Evolutionary conservation across 2,329 filamentous ascomycete genomes (phyloP).

Genomic region (Penicillium palitans): DNA sequence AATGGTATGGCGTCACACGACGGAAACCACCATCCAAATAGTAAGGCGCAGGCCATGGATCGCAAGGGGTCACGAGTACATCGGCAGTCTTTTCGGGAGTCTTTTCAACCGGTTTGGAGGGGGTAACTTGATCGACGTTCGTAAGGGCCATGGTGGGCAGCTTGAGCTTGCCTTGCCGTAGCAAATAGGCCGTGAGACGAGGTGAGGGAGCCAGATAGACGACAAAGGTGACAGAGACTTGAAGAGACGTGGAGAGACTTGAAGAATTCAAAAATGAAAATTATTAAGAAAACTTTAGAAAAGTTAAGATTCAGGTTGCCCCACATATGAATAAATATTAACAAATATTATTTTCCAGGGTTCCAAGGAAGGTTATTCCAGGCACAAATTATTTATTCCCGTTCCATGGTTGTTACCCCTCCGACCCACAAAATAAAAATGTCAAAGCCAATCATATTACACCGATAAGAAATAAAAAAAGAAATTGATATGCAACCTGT

Average conservation of each 20-base stretch:
- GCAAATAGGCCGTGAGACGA: conserved; percentile 43
- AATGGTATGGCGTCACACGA: conserved; percentile 51
- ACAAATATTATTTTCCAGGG: neutral
- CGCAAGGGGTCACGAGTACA: conserved; percentile 36
- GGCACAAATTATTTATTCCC: neutral
- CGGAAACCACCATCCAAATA: conserved; percentile 75
- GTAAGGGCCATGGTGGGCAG: conserved; percentile 42
- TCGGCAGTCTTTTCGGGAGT: conserved; percentile 31
- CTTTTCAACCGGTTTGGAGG: conserved; percentile 28
- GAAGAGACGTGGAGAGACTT: neutral
- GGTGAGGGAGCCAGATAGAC: conserved; percentile 39
- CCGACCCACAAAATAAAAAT: neutral
- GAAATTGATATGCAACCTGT: no score
- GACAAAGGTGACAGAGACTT: neutral
- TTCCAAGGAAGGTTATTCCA: neutral
- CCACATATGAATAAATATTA: neutral
- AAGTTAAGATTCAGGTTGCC: neutral
- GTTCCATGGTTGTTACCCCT: neutral
- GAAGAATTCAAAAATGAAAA: neutral
- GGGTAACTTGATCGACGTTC: conserved; percentile 33
- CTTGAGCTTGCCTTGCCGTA: conserved; percentile 37
- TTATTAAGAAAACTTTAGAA: neutral
- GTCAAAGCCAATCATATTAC: neutral
- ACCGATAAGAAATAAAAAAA: no score
- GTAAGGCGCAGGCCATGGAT: conserved; percentile 67